These are phyloP conservation scores for Botrytis hyacinthi DNA, from an alignment of 2,329 filamentous ascomycete species.

Conservation along the genomic window DNA sequence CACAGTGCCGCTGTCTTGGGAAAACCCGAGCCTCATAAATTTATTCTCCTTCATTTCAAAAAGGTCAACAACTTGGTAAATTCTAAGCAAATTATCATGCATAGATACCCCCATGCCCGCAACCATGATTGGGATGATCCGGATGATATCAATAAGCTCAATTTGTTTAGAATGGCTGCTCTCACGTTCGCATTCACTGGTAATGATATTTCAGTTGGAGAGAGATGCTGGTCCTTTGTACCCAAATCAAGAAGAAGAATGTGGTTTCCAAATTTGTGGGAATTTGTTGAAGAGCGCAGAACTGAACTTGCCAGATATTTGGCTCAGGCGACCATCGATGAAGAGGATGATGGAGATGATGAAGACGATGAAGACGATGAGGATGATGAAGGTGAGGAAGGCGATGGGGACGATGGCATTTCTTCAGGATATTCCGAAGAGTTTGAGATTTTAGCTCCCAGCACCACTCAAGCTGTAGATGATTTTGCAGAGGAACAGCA, in stretches of 20 bases:
- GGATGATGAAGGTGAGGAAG: neutral
- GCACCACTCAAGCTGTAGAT: neutral
- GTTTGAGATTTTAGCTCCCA: neutral
- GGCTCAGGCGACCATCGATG: neutral
- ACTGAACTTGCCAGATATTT: neutral
- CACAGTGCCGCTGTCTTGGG: neutral
- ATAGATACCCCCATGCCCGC: neutral
- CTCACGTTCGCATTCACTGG: neutral
- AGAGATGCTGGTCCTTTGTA: neutral
- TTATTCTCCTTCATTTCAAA: neutral
- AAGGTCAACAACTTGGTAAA: fast-evolving
- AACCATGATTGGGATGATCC: neutral
- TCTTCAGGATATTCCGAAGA: neutral
- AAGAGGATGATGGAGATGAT: neutral
- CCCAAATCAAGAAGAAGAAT: neutral
- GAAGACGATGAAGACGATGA: neutral
- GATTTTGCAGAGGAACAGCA: neutral
- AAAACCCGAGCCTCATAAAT: neutral
- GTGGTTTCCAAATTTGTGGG: neutral
- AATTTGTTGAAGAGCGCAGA: neutral
- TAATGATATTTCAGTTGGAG: neutral
- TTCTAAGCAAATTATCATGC: slow-evolving; percentile 2
- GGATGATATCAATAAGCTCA: neutral
- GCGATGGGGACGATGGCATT: too few relatives aligned
- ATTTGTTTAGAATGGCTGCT: neutral